Evolutionary conservation across 2,329 filamentous ascomycete genomes (phyloP), one percentile per base, ranked within the genome.

Genomic region (Xylariaceae sp.): DNA sequence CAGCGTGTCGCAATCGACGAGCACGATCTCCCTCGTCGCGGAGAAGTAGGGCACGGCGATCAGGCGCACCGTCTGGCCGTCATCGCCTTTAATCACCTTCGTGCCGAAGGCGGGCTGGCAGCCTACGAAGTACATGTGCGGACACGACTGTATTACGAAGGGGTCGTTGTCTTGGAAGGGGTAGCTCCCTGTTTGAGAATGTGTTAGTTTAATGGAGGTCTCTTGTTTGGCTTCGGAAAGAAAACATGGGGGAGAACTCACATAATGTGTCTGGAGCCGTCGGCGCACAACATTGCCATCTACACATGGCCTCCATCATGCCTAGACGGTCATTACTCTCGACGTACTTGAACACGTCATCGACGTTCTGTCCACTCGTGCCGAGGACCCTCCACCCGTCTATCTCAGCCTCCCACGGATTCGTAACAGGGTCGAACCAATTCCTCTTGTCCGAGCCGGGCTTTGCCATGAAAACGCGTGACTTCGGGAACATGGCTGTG

Each of bases 231-330:
- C 23, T 34, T 23, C 17, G 15, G 3, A n/a, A 8, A 3, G 5
- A 50, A 37, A 13, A 13, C 35, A 53, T 1, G 34, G 35, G 44
- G 30, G 55, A 45, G 4, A 58, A 78, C 89, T 80, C 80, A 93
- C 92, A 96, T 49, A 99, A 73, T 0, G 95, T 99, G 74, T 99
- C 95, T 0, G 95, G 94, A 1, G 94, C 94, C 0, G 94, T 99
- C 1, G 94, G 94, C 4, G 94, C 94, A 65, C 86, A 86, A 71
- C 91, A 90, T 62, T 94, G 83, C 94, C 94, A 99, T 60, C 92
- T 82, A 66, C 96, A 86, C 85, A 96, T 94, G 59, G 88, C 87
- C 74, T 97, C 94, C 89, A 97, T 94, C 82, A 97, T 90, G 51
- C 88, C 87, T 30, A 97, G 71, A 17, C 92, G 78, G 66, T 92